These are phyloP conservation scores for Kwoniella pini DNA, from an alignment of 768 basidiomycete species.

Conservation along the genomic window DNA sequence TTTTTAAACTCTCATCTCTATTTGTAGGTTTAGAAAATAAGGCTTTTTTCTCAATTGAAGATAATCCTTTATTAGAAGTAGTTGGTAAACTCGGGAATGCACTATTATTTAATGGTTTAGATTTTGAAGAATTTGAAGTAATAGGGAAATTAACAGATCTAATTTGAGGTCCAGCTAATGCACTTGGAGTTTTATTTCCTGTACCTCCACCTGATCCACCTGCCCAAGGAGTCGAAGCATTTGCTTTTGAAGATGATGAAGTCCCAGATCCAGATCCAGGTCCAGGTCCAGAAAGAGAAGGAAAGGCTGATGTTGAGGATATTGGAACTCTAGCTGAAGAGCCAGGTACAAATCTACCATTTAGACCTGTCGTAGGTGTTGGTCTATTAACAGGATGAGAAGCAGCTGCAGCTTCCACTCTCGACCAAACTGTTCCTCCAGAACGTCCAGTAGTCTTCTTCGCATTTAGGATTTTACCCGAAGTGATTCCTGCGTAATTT, in stretches of 20 bases:
- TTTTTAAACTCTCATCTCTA: slow-evolving; percentile 44
- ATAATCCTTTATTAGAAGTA: slow-evolving; percentile 4
- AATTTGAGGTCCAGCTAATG: slow-evolving; percentile 37
- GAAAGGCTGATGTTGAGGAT: slow-evolving; percentile 36
- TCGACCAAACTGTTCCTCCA: slow-evolving; percentile 69
- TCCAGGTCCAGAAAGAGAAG: slow-evolving; percentile 31
- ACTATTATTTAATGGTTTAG: slow-evolving; percentile 31
- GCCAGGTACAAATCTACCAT: slow-evolving; percentile 45
- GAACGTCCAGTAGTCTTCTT: slow-evolving; percentile 63
- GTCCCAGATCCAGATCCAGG: slow-evolving; percentile 14
- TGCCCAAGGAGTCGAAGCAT: slow-evolving; percentile 42
- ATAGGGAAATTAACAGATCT: slow-evolving; percentile 47
- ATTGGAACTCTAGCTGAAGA: slow-evolving; percentile 15
- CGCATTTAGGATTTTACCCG: slow-evolving; percentile 78
- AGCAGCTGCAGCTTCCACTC: slow-evolving; percentile 77
- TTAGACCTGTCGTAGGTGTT: slow-evolving; percentile 20
- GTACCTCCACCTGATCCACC: slow-evolving; percentile 34
- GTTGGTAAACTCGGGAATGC: slow-evolving; percentile 49
- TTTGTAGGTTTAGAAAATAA: slow-evolving; percentile 43
- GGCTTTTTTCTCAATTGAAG: slow-evolving; percentile 35
- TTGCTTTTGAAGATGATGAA: slow-evolving; percentile 1
- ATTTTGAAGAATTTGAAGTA: slow-evolving; percentile 15
- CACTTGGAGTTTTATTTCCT: slow-evolving; percentile 30
- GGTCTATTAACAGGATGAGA: slow-evolving; percentile 39
- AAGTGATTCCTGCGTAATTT: slow-evolving; percentile 75